Base-by-base conservation (phyloP, 2,329 filamentous ascomycete genomes). In the Pseudogymnoascus sp. region DNA sequence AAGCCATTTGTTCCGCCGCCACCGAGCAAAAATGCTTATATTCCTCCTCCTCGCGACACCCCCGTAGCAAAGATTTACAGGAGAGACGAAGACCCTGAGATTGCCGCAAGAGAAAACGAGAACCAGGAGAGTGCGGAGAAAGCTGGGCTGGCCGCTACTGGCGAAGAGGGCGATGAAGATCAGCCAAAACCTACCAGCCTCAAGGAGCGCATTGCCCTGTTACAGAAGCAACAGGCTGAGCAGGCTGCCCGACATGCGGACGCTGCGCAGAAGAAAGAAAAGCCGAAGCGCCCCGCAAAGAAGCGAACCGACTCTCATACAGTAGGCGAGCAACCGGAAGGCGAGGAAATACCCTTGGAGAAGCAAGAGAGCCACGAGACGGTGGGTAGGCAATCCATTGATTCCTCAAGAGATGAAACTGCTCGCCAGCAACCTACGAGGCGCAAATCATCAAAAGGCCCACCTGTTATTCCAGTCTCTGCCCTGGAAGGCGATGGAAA, bases 1-100 rank as follows among this genome's bases (percentile, higher is more conserved):
- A 97, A 97, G 75, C 92, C 93, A 0, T 99, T 97, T 70, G 92
- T 99, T 62, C 90, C 94, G 3, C 92, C 94, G 59, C 94, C 94
- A 15, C 94, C 94, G 0, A 96, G 92, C 74, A 88, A 91, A 67
- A 88, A 97, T 77, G 89, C 93, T 24, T 99, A 90, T 70, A 82
- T 99, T 8, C 90, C 94, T 24, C 86, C 89, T 3, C 80, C 82
- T 31, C 84, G 86, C 21, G 88, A 94, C 64, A 76, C 82, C 13
- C 86, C 88, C 1, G 82, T 87, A 4, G 81, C 87, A 57, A 95
- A 88, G 76, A 74, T 92, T 21, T 96, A 97, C 72, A 84, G 86
- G 61, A 84, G 94, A 54, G 92, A 97, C 6, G 93, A 97, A 72
- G 92, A 97, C 66, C 88, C 90, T 0, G 84, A 86, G 69, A 80